Evolutionary conservation across 495 filamentous ascomycete genomes (phyloP), one percentile per base, ranked within the genome.

Genomic region (Cairneyella variabilis): DNA sequence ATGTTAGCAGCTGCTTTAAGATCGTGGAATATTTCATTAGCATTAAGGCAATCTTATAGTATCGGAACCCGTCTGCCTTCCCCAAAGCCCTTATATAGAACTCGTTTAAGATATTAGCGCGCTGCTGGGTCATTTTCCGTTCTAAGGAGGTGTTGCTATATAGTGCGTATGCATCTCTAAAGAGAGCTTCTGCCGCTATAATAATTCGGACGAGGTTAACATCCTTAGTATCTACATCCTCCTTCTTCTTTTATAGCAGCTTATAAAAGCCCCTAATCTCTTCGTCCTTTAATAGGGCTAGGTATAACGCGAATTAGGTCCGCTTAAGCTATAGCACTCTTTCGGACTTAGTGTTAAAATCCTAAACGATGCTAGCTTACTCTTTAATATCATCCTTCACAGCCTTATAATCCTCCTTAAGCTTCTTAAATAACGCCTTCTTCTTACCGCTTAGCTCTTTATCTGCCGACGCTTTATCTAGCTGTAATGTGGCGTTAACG

Each of bases 61-160:
- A n/a, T n/a, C n/a, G n/a, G n/a, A n/a, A n/a, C n/a, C n/a, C n/a
- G n/a, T n/a, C n/a, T n/a, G n/a, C n/a, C n/a, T n/a, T n/a, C n/a
- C n/a, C n/a, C n/a, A n/a, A n/a, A n/a, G n/a, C 34, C 1, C 47
- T 7, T 5, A 21, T 26, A 50, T 50, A 50, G 27, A 50, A 50
- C 18, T 50, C 34, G 47, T 50, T 50, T 16, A 50, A 18, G 47
- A 50, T 50, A 39, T 50, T 50, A 25, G 47, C 47, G 17, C 9
- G 7, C 28, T 50, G 21, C 17, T 54, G 23, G 39, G 16, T 54
- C 21, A 54, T 54, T 48, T 54, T 54, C 26, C 21, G 9, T 17
- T 54, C 17, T 27, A 28, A 18, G 8, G 23, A 54, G n/a, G 8
- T 54, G n/a, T n/a, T n/a, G n/a, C n/a, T n/a, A n/a, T n/a, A n/a